Evolutionary conservation across 164 flowering plant species (phyloP).

Genomic region (Tetracentron sinense): DNA sequence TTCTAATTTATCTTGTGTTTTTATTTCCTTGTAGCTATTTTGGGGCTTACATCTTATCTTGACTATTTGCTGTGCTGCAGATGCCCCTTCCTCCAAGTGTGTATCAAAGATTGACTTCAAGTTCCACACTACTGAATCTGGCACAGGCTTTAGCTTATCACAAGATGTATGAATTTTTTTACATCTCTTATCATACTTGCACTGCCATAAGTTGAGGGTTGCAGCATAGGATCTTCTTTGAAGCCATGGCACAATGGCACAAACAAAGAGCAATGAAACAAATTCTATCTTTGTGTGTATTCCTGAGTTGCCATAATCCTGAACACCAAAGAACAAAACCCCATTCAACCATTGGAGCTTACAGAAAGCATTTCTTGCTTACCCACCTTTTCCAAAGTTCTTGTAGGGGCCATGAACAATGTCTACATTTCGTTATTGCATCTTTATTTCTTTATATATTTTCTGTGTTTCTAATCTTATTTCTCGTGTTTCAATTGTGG

Average conservation of each 20-base stretch:
- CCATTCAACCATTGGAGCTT: background rate
- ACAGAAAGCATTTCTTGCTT: too few species aligned
- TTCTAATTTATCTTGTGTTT: background rate
- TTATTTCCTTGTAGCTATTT: background rate
- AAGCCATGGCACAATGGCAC: too few species aligned
- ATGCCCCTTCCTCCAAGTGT: constrained; percentile 91
- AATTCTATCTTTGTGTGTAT: background rate
- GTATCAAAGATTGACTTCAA: constrained; percentile 66
- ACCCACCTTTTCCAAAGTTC: too few species aligned
- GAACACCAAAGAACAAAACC: background rate
- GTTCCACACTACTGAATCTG: constrained; percentile 89
- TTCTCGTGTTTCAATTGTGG: constrained; percentile 2
- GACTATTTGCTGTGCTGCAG: constrained; percentile 39
- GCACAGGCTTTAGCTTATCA: constrained; percentile 94
- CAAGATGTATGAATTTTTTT: constrained; percentile 51
- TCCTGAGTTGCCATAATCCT: background rate
- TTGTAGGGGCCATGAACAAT: background rate
- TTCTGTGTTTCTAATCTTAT: background rate
- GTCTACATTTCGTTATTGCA: background rate
- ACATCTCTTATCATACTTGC: background rate
- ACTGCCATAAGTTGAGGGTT: too few species aligned
- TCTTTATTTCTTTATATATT: background rate
- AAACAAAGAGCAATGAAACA: background rate
- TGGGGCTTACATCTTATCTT: background rate
- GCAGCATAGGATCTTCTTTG: background rate